Base-by-base conservation (phyloP, 2,329 filamentous ascomycete genomes). In the Alternaria hordeiaustralica region DNA sequence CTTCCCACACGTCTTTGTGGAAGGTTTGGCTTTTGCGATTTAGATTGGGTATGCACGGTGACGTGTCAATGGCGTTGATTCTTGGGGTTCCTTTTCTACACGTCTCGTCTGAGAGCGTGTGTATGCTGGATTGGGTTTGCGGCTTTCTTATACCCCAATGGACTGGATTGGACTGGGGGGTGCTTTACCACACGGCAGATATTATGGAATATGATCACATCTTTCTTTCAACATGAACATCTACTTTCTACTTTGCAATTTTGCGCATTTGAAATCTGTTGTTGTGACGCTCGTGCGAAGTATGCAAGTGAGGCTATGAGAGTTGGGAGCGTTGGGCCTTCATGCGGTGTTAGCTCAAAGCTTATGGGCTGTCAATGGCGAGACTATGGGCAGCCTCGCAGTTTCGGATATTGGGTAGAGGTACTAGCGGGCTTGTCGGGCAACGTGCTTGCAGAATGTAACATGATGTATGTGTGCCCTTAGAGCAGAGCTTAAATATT, bases 101-200 rank as follows among this genome's bases (percentile, higher is more conserved):
- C n/a, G n/a, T n/a, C n/a, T n/a, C n/a, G n/a, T n/a, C n/a, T n/a
- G n/a, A n/a, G n/a, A n/a, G n/a, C n/a, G n/a, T n/a, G n/a, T n/a
- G n/a, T n/a, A n/a, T n/a, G n/a, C n/a, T n/a, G n/a, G n/a, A n/a
- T n/a, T n/a, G n/a, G n/a, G 49, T 53, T 45, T 41, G 36, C 36
- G 20, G 21, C 49, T 46, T 56, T 56, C 43, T 25, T 56, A 61
- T 60, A 49, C 58, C 58, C 58, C 23, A 41, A 56, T 33, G 46
- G 46, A 58, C 53, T 26, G 25, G 53, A 55, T 54, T 54, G 57
- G 56, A 53, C 23, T 58, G 56, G 56, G 36, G 54, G 54, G 41
- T 55, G 9, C 25, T 56, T 56, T 56, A 23, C 30, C 25, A 47
- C 25, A 47, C 21, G 49, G 47, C 25, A 28, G 43, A 47, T 6